These are phyloP conservation scores for Alternaria arbusti DNA, from an alignment of 2,329 filamentous ascomycete species.

Conservation along the genomic window DNA sequence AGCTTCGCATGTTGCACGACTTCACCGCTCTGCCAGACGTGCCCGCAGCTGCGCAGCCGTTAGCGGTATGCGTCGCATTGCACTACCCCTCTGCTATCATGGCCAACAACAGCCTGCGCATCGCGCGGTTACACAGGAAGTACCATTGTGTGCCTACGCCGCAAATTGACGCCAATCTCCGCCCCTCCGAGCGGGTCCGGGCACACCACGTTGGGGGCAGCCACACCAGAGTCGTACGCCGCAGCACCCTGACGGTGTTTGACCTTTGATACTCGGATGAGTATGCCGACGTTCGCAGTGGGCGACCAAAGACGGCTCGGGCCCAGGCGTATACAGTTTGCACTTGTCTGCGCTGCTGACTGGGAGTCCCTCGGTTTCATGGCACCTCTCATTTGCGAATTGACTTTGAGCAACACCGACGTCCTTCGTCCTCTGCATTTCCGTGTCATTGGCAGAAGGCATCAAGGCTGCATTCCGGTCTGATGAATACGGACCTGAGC, in stretches of 20 bases:
- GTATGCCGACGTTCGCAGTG: slow-evolving; percentile 8
- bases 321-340: neutral
- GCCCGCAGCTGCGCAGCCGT: neutral
- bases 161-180: slow-evolving; percentile 1
- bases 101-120: slow-evolving; percentile 6
- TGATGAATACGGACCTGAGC: neutral
- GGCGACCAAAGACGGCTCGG: slow-evolving; percentile 1
- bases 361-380: neutral
- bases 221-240: slow-evolving; percentile 4
- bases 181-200: slow-evolving; percentile 9
- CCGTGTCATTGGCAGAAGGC: slow-evolving; percentile 7
- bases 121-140: slow-evolving; percentile 15
- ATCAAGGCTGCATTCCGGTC: slow-evolving; percentile 1
- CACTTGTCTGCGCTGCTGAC: neutral
- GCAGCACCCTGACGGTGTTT: slow-evolving; percentile 6
- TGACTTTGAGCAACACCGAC: slow-evolving; percentile 5
- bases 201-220: slow-evolving; percentile 10
- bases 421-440: slow-evolving; percentile 2
- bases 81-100: slow-evolving; percentile 1
- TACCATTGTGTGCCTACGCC: slow-evolving; percentile 3
- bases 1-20: slow-evolving; percentile 8
- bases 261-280: slow-evolving; percentile 7
- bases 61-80: slow-evolving; percentile 1
- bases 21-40: slow-evolving; percentile 17
- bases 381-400: slow-evolving; percentile 1